Base-by-base conservation (phyloP, 169 alveolate genomes). In the Cryptosporidium tyzzeri region DNA sequence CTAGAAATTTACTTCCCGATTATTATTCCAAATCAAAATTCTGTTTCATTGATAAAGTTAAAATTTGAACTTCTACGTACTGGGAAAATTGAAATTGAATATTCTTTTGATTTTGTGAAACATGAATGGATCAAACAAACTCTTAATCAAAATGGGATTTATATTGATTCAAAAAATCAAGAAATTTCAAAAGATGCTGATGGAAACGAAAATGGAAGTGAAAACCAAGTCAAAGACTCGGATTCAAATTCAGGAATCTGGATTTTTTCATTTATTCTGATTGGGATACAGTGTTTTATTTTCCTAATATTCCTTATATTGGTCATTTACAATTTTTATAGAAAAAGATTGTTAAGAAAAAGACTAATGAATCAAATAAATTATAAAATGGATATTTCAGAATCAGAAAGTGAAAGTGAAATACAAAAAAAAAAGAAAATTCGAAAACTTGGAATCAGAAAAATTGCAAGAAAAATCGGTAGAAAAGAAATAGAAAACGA, bases 371-470 rank as follows among this genome's bases (percentile, higher is more conserved):
- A 73, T 50, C 68, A 73, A 73, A 55, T 51, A 33, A 73, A 73
- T 31, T 73, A 73, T 31, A 59, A 73, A 35, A 51, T 73, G 86
- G 70, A 73, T 41, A 10, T 73, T 31, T 73, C 86, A 48, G 86
- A 73, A n/a, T 59, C 68, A 37, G 86, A 73, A 23, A 73, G 71
- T 55, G 86, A 55, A 53, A 21, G 12, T 35, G 71, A 59, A 9
- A 35, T 33, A 1, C 71, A 26, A 10, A 59, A 50, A 12, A 71
- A 73, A 51, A 39, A 59, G 26, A 73, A 73, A 23, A 26, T 29
- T 14, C 59, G 68, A 73, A 73, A 41, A 59, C 23, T 73, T 18
- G 58, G 69, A 6, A 31, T 73, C n/a, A 53, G 35, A 59, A 73
- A 21, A 59, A 21, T 73, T 45, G 44, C 41, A 3, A 73, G 37